Evolutionary conservation across 345 rosid species (phyloP).

Genomic region (Dimocarpus longan): DNA sequence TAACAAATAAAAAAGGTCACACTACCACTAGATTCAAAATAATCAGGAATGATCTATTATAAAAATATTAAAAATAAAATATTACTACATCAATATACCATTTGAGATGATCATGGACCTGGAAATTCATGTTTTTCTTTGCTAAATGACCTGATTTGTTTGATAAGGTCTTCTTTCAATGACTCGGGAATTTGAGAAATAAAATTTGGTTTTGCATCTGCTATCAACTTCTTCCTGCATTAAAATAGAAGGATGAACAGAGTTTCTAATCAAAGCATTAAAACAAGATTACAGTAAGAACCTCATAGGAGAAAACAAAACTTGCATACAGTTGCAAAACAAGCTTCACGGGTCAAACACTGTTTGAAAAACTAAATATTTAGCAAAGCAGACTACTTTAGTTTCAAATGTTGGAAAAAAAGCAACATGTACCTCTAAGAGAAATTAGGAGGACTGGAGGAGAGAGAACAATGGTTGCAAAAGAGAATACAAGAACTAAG

Average conservation of each 20-base stretch:
- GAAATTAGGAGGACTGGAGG: not conserved
- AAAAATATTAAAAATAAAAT: constrained; percentile 9
- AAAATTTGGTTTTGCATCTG: constrained; percentile 59
- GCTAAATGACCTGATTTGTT: constrained; percentile 50
- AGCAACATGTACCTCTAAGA: not conserved
- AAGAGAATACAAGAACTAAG: not conserved
- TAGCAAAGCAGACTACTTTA: not conserved
- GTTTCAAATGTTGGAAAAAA: not conserved
- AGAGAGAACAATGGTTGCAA: not conserved
- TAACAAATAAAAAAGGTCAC: not conserved
- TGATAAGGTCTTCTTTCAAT: constrained; percentile 69
- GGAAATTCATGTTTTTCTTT: constrained; percentile 38
- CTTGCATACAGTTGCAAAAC: not conserved
- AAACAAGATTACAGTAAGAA: not conserved
- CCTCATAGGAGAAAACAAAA: too few relatives aligned
- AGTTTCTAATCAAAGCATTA: not conserved
- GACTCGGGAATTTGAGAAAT: constrained; percentile 66
- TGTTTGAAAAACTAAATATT: not conserved
- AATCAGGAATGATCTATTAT: not conserved
- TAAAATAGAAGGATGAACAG: not conserved
- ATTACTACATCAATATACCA: constrained; percentile 20
- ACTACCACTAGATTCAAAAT: not conserved
- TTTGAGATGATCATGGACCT: constrained; percentile 25
- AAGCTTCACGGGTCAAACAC: not conserved
- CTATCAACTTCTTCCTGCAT: constrained; percentile 73